Conservation (phyloP, 2,329 filamentous ascomycete species). For the Colletotrichum tamarilloi region DNA sequence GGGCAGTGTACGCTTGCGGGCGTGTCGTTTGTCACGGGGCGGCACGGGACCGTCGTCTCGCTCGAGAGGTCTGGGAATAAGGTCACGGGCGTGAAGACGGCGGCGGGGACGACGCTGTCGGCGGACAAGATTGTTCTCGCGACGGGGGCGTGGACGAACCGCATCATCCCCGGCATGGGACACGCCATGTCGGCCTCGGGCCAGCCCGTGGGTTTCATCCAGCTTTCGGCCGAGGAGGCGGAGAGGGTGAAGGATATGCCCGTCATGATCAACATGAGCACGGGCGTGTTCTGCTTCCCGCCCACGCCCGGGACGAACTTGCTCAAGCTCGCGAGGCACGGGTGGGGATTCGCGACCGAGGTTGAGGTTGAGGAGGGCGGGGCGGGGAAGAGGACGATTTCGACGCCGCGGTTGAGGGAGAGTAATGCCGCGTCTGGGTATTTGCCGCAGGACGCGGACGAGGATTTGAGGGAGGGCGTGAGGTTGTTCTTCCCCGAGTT, state of each 20-base stretch:
- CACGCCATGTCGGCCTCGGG: slow-evolving; percentile 73
- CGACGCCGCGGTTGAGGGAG: slow-evolving; percentile 62
- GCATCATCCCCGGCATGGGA: slow-evolving; percentile 62
- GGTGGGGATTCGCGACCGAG: slow-evolving; percentile 63
- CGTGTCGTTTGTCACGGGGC: slow-evolving; percentile 45
- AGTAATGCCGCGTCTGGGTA: slow-evolving; percentile 75
- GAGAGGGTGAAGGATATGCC: slow-evolving; percentile 63
- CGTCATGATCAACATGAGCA: slow-evolving; percentile 66
- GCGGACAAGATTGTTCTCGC: slow-evolving; percentile 70
- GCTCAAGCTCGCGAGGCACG: slow-evolving; percentile 71
- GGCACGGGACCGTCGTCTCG: slow-evolving; percentile 42
- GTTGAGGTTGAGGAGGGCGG: slow-evolving; percentile 74
- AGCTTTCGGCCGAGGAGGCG: slow-evolving; percentile 69
- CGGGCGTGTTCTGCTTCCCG: slow-evolving; percentile 66
- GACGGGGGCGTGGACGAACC: slow-evolving; percentile 74
- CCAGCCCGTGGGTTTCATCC: slow-evolving; percentile 73
- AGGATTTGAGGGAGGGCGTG: slow-evolving; percentile 62
- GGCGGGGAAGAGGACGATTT: slow-evolving; percentile 46
- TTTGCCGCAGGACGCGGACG: slow-evolving; percentile 70
- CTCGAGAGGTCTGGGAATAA: slow-evolving; percentile 35
- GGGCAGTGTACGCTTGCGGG: slow-evolving; percentile 42
- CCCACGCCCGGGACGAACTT: slow-evolving; percentile 60
- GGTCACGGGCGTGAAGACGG: slow-evolving; percentile 42
- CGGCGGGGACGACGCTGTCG: slow-evolving; percentile 43
- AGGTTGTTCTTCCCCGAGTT: slow-evolving; percentile 65